Base-by-base conservation (phyloP, 768 basidiomycete species). In the Hericium coralloides region DNA sequence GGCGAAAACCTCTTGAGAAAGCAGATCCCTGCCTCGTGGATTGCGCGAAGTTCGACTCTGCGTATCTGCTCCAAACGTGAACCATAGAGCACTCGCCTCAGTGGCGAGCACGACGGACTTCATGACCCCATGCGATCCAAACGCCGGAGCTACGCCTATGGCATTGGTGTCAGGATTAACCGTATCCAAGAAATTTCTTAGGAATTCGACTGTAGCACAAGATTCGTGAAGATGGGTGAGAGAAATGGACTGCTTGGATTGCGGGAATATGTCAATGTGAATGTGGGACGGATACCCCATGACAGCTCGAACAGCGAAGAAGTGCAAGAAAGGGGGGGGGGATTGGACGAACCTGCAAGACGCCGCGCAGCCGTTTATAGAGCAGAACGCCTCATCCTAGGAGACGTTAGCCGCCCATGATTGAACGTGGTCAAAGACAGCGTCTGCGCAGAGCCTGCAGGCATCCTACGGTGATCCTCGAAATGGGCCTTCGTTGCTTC, bases 71-170 rank as follows among this genome's bases (percentile, higher is more conserved):
- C 22, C 49, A 15, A 50, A 38, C 23, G 10, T 22, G 1, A 54
- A 12, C 8, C 41, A n/a, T 2, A 82, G 65, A 1, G 70, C 72
- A 0, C 59, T 63, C 0, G 70, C 66, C 5, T 58, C 49, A 0
- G 78, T 72, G 4, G 79, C 66, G 39, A 82, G 68, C 0, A 77
- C 76, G 1, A 81, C 61, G 0, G 64, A 62, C 0, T 65, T 68
- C 12, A 82, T 61, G 9, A 62, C 59, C 37, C 72, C 71, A 6
- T 68, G 65, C 0, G 68, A 10, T 3, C 69, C 72, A 58, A 76
- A 79, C 0, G 68, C 66, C 0, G 79, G 74, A 8, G 80, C 72
- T 4, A 82, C 57, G 4, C 80, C 49, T 8, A 50, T 36, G 49
- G 15, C 80, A 26, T 31, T 31, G 31, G 31, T 31, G 10, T 78